Conservation (phyloP, 805 yeast genomes). For the Zygosaccharomyces gambellarensis region DNA sequence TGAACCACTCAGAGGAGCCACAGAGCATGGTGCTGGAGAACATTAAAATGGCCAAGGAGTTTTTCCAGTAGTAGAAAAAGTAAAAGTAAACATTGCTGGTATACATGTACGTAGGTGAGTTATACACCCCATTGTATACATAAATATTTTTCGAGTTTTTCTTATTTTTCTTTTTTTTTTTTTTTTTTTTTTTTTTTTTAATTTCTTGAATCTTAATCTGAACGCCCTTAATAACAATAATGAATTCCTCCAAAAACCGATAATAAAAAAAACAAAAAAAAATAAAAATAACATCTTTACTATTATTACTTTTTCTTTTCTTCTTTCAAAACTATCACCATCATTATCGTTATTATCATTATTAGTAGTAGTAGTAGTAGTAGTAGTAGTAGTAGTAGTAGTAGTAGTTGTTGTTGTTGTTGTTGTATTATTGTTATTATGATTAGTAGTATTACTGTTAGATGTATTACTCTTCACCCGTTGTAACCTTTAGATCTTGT, state of each 20-base stretch:
- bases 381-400: too few relatives aligned
- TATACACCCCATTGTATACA: not conserved
- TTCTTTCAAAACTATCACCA: too few relatives aligned
- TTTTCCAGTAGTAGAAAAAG: constrained; percentile 37
- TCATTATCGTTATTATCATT: too few relatives aligned
- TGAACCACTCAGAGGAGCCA: constrained; percentile 40
- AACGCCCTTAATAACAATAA: not conserved
- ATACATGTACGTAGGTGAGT: not conserved
- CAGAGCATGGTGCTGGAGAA: constrained; percentile 47
- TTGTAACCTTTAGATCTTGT: constrained; percentile 1
- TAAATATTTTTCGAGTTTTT: not conserved
- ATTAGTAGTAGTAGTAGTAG: too few relatives aligned
- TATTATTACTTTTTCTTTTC: too few relatives aligned
- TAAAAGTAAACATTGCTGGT: not conserved
- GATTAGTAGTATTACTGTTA: not conserved
- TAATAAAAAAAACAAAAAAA: not conserved
- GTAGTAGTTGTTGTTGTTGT: not conserved
- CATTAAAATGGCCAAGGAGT: constrained; percentile 51
- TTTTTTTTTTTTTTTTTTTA: not conserved
- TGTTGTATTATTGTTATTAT: not conserved
- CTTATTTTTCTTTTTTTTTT: not conserved
- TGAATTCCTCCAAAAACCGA: not conserved
- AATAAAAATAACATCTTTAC: not conserved
- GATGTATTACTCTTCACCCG: not conserved
- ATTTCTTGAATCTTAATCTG: not conserved